Evolutionary conservation across 2,329 filamentous ascomycete species (phyloP), one percentile per base, ranked within the genome.

Genomic region (Aspergillus caelatus): DNA sequence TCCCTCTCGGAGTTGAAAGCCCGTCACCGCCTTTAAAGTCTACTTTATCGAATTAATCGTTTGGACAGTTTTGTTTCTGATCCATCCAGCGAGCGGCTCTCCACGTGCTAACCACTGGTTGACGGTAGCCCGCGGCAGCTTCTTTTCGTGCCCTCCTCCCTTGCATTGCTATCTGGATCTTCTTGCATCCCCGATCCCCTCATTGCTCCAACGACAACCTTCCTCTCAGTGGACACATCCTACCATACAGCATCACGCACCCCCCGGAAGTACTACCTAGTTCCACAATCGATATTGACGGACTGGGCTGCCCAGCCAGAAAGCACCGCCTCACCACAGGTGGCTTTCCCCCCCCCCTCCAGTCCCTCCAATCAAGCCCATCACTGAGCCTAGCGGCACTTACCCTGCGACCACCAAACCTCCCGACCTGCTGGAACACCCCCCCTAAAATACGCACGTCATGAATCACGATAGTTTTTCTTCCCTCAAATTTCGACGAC

Each of bases 391-490:
- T 61, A 60, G 58, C 62, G 64, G 62, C 55, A 60, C 63, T 58
- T 55, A 46, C 63, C 64, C 59, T 62, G 58, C 67, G 57, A 57
- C 62, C 50, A 59, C 66, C 66, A 43, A 65, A 61, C 67, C 63
- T 60, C 60, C 60, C 65, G 62, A 67, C 60, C 65, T 65, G 61
- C 65, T 72, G 67, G 65, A 67, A 68, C 67, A 66, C 68, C 67
- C 68, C 72, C 71, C 71, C 69, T 65, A 69, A 70, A 72, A 66
- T 67, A 67, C 67, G 65, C 68, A 70, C 74, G 67, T 64, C 72
- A 78, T 78, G 75, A 77, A 72, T 71, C 70, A 74, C 64, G 75
- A 76, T 65, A 71, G 65, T 67, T 76, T 77, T 65, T 74, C 75
- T 50, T 72, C 71, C 62, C 72, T 78, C 65, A 78, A 77, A 72